phyloP scores from a whole-genome alignment of 2,329 filamentous ascomycete genomes.

The Aspergillus fructus region DNA sequence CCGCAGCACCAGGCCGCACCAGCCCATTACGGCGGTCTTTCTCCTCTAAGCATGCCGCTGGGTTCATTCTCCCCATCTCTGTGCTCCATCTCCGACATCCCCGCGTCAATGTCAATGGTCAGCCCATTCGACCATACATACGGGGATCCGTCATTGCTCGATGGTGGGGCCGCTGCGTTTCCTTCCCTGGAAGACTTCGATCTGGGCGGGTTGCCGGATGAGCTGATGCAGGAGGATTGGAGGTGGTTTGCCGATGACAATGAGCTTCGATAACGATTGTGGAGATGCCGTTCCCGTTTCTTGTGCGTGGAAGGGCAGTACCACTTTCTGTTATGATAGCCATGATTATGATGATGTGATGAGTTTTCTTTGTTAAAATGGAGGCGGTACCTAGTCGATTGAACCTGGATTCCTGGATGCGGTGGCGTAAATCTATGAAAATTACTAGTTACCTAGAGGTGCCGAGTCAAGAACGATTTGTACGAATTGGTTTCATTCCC shows the following conservation, averaged over 20 bases:
- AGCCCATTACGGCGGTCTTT: neutral
- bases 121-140: conserved; percentile 33
- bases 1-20: neutral
- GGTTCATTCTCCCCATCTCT: conserved; percentile 9
- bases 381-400: too few species aligned
- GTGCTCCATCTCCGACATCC: conserved; percentile 10
- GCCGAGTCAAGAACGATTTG: too few species aligned
- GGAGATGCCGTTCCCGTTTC: too few species aligned
- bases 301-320: too few species aligned
- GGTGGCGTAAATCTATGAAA: too few species aligned
- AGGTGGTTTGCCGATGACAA: conserved; percentile 10
- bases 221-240: conserved; percentile 7
- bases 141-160: conserved; percentile 41
- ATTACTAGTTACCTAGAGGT: too few species aligned
- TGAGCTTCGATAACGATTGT: neutral
- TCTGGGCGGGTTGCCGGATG: neutral
- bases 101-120: conserved; percentile 9
- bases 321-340: too few species aligned
- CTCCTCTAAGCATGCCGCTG: conserved; percentile 4
- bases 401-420: too few species aligned
- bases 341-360: too few species aligned
- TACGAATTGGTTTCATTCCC: too few species aligned
- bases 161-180: conserved; percentile 6
- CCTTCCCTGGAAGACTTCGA: conserved; percentile 11
- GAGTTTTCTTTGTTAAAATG: too few species aligned